Evolutionary conservation across 768 basidiomycete genomes (phyloP).

Genomic region (Trametes cubensis): DNA sequence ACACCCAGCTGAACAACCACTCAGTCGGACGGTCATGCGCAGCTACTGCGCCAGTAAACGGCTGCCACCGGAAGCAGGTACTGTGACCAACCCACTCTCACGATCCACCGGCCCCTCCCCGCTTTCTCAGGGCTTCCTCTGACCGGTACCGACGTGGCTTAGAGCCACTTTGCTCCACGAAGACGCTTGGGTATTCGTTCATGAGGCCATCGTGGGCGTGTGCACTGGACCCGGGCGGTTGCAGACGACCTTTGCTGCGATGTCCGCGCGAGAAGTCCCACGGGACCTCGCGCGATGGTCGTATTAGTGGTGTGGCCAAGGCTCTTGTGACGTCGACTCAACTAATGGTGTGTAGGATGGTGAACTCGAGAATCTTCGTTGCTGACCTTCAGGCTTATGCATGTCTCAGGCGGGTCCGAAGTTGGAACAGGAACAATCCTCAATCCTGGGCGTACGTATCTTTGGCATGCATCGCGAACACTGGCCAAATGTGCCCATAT

Average conservation of each 20-base stretch:
- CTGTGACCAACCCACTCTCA: slow-evolving; percentile 1
- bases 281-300: slow-evolving; percentile 8
- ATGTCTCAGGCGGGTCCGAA: no score
- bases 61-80: not conserved
- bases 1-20: not conserved
- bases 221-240: not conserved
- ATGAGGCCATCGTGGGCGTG: not conserved
- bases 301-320: not conserved
- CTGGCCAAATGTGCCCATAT: no score
- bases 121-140: not conserved
- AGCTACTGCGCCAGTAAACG: not conserved
- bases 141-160: slow-evolving; percentile 1
- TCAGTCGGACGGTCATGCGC: not conserved
- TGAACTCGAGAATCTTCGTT: not conserved
- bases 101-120: not conserved
- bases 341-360: not conserved
- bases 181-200: not conserved
- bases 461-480: no score
- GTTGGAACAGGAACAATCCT: no score
- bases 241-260: not conserved
- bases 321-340: not conserved
- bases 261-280: slow-evolving; percentile 7
- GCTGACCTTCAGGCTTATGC: no score
- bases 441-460: no score
- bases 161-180: slow-evolving; percentile 4